Percentiles rank a stretch among this genome's conserved stretches.
Evolutionary conservation across 345 rosid species (phyloP).

Genomic region (Theobroma cacao): DNA sequence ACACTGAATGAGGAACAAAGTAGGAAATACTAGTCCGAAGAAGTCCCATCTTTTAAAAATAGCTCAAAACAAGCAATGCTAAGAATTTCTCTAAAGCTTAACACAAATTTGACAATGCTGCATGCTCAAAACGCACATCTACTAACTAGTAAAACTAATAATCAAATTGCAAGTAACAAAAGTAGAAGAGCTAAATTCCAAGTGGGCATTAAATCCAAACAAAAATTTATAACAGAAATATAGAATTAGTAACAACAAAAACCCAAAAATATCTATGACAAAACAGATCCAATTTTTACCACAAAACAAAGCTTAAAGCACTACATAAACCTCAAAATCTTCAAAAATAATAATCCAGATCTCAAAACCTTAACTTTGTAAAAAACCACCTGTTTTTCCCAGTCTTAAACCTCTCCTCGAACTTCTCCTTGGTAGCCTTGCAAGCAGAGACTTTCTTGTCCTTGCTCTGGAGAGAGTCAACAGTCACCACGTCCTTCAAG

Average conservation of each 20-base stretch:
- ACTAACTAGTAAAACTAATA: neutral
- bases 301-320: neutral
- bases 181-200: neutral
- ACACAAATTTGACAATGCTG: neutral
- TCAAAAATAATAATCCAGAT: neutral
- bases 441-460: slow-evolving; percentile 54
- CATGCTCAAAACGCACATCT: neutral
- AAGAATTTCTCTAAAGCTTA: neutral
- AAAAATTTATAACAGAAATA: neutral
- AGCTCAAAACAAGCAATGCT: neutral
- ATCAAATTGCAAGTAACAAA: neutral
- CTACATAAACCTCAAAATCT: neutral
- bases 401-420: slow-evolving; percentile 59
- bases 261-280: neutral
- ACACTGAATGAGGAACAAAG: neutral
- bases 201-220: neutral
- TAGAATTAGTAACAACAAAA: neutral
- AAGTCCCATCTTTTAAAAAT: neutral
- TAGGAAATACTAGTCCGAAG: neutral
- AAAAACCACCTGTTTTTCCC: slow-evolving; percentile 70
- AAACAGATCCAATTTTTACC: neutral
- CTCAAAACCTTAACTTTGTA: slow-evolving; percentile 58
- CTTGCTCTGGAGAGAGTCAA: slow-evolving; percentile 33
- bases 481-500: slow-evolving; percentile 47
- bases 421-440: slow-evolving; percentile 50